phyloP scores from a whole-genome alignment of 441 rosid species.

The Bruguiera hainesii region DNA sequence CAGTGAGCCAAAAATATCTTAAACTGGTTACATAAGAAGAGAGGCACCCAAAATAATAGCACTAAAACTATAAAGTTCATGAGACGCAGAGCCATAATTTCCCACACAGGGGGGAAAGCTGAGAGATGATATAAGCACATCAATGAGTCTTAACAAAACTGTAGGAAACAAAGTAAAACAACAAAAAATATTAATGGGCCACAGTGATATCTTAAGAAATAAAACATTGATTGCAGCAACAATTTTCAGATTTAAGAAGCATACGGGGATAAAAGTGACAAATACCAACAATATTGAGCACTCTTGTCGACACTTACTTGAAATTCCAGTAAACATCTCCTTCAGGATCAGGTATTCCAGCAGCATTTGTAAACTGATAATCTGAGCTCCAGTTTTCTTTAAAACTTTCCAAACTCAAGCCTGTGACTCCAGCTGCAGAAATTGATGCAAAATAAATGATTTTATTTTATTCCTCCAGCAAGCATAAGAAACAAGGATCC shows the following conservation, averaged over 20 bases:
- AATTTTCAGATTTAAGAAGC: no score
- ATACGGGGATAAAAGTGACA: conserved; percentile 6
- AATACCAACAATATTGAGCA: conserved; percentile 2
- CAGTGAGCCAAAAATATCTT: not conserved
- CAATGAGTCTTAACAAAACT: no score
- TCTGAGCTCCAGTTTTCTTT: conserved; percentile 85
- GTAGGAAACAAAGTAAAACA: no score
- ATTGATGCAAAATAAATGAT: not conserved
- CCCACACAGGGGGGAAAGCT: no score
- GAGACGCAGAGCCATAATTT: conserved; percentile 5
- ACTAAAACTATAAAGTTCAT: no score
- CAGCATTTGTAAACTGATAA: conserved; percentile 79
- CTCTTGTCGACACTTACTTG: conserved; percentile 54
- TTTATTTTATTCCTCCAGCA: no score
- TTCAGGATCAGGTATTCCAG: conserved; percentile 77
- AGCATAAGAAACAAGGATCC: no score
- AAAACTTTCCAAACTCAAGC: conserved; percentile 69
- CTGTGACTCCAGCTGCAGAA: conserved; percentile 74
- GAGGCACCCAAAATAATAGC: not conserved
- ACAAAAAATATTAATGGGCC: no score
- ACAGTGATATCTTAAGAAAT: no score
- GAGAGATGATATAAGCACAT: no score
- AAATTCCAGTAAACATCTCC: conserved; percentile 80
- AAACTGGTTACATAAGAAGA: not conserved
- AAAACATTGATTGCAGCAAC: no score